phyloP scores from a whole-genome alignment of 176 grass and related monocot genomes.

The Lolium rigidum region DNA sequence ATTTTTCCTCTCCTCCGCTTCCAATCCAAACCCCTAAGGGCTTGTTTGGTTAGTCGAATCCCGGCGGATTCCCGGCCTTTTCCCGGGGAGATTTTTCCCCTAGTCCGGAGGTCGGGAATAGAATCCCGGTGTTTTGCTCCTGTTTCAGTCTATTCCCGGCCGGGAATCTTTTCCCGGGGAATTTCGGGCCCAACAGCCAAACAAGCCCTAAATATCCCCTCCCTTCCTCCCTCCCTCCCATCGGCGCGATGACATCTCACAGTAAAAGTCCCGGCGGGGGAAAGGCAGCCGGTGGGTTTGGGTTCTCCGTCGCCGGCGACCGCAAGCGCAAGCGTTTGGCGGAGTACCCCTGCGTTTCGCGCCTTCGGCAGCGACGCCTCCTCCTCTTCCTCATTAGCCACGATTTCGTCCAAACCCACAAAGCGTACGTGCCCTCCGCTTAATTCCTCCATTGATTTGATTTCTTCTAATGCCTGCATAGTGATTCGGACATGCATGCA shows the following conservation, averaged over 20 bases:
- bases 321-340: not conserved
- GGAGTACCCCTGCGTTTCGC: slow-evolving; percentile 16
- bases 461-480: not conserved
- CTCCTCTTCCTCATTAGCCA: not conserved
- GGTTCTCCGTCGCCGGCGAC: not conserved
- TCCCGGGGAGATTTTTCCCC: too few species aligned
- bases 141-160: too few species aligned
- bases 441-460: not conserved
- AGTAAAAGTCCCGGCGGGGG: not conserved
- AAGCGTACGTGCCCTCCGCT: not conserved
- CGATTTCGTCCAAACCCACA: not conserved
- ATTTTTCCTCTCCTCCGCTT: too few species aligned
- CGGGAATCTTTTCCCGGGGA: too few species aligned
- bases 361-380: not conserved
- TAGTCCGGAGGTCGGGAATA: too few species aligned
- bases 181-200: too few species aligned
- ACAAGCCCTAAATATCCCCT: too few species aligned
- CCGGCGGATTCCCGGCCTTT: too few species aligned
- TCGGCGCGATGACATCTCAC: not conserved
- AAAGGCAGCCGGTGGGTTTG: not conserved
- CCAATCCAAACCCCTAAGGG: too few species aligned
- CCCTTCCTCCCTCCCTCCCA: not conserved
- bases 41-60: too few species aligned
- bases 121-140: too few species aligned
- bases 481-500: not conserved